These are phyloP conservation scores for Fusarium foetens DNA, from an alignment of 2,329 filamentous ascomycete species.

Conservation along the genomic window DNA sequence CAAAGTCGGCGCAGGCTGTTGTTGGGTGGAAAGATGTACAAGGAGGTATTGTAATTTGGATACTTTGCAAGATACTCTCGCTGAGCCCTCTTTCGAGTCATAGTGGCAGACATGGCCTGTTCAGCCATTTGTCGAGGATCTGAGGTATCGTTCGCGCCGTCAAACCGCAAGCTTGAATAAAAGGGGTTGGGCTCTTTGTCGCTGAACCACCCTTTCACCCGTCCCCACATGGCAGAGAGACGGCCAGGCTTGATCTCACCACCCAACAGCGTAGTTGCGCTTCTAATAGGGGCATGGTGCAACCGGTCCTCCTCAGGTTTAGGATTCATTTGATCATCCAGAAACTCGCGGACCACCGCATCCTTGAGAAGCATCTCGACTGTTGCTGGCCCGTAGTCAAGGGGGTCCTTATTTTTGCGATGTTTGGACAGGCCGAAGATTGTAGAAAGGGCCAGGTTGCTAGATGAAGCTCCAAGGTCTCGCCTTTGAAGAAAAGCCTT, in stretches of 20 bases:
- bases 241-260: constrained; percentile 65
- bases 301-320: constrained; percentile 47
- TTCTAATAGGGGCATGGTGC: constrained; percentile 46
- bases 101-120: constrained; percentile 85
- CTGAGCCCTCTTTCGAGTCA: constrained; percentile 86
- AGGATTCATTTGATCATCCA: constrained; percentile 68
- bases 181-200: constrained; percentile 91
- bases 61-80: constrained; percentile 88
- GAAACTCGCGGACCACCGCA: constrained; percentile 91
- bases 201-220: constrained; percentile 64
- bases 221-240: constrained; percentile 70
- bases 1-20: constrained; percentile 85
- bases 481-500: constrained; percentile 93
- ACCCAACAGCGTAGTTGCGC: constrained; percentile 49
- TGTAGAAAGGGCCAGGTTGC: constrained; percentile 80
- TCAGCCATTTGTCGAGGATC: constrained; percentile 90
- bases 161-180: constrained; percentile 79
- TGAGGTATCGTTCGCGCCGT: constrained; percentile 78
- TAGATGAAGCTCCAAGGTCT: constrained; percentile 77
- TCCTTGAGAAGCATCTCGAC: constrained; percentile 98
- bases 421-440: constrained; percentile 73
- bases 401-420: constrained; percentile 75
- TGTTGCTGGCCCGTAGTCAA: constrained; percentile 91
- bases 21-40: constrained; percentile 84
- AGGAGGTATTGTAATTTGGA: constrained; percentile 89